These are phyloP conservation scores for Glycine soja DNA, from an alignment of 306 rosid species.

Conservation along the genomic window DNA sequence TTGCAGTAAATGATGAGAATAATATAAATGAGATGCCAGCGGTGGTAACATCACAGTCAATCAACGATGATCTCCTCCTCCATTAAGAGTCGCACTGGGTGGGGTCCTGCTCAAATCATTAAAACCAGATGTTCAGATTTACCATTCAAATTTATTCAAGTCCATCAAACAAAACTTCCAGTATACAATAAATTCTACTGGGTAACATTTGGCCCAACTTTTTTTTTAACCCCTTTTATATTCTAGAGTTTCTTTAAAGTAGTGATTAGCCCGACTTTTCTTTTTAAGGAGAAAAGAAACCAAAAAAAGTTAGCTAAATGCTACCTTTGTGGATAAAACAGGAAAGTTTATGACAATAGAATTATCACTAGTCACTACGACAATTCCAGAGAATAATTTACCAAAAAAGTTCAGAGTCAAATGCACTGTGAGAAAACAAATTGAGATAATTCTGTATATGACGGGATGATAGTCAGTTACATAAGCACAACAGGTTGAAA, in stretches of 20 bases:
- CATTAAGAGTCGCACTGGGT: constrained; percentile 51
- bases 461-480: background rate
- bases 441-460: constrained; percentile 9
- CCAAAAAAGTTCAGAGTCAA: constrained; percentile 13
- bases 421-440: background rate
- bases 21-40: constrained; percentile 45
- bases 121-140: constrained; percentile 36
- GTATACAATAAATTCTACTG: constrained; percentile 28
- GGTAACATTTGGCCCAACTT: background rate
- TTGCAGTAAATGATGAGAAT: constrained; percentile 46
- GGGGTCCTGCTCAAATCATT: constrained; percentile 67
- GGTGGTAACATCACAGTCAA: constrained; percentile 42
- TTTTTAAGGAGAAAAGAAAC: background rate
- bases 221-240: background rate
- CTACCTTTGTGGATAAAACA: background rate
- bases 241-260: background rate
- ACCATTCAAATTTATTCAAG: constrained; percentile 25
- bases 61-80: constrained; percentile 72
- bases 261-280: background rate
- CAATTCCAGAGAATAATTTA: background rate
- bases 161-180: constrained; percentile 20
- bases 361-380: background rate
- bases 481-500: constrained; percentile 14
- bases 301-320: background rate
- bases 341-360: background rate